Base-by-base conservation (phyloP, 768 basidiomycete species). In the Hortiboletus campestris region DNA sequence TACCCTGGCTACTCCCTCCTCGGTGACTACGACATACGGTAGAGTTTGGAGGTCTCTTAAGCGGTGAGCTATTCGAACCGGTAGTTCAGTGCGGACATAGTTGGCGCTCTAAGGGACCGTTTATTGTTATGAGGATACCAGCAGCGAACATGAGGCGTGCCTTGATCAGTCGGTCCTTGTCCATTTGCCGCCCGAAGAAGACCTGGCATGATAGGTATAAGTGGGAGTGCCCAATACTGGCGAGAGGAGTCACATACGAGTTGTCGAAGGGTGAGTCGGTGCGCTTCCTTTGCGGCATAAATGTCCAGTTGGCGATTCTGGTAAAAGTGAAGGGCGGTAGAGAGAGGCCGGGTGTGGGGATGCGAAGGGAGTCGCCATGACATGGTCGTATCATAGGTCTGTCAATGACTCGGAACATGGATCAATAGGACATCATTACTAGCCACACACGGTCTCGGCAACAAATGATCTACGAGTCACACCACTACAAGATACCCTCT, bases 71-170 rank as follows among this genome's bases (percentile, higher is more conserved):
- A 94, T 89, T 36, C 93, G 84, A 14, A 93, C 84, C 11, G 94
- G 93, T 7, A 96, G 74, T 66, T 96, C 93, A 6, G 89, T 89
- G 49, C 92, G 84, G 41, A 96, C 91, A 72, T 94, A 92, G 68
- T 94, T 94, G 50, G 90, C 92, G 59, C 89, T 91, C 91, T 94
- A 48, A 19, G 31, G 22, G 34, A 40, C 43, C 9, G 40, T 53
- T 42, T 25, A 40, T 53, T 36, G 49, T 6, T 7, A 41, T 7
- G 32, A 20, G 25, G 17, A 49, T 4, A 4, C 4, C 14, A 45
- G 35, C 20, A 31, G 29, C 13, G 40, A 47, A 47, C 20, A 32
- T 13, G 32, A 49, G 17, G 47, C 75, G 36, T 62, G 82, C 91
- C 77, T 87, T 90, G 66, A 93, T 81, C 35, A 94, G 74, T 22